phyloP scores from a whole-genome alignment of 2,329 filamentous ascomycete genomes.

The Chalara sp. region DNA sequence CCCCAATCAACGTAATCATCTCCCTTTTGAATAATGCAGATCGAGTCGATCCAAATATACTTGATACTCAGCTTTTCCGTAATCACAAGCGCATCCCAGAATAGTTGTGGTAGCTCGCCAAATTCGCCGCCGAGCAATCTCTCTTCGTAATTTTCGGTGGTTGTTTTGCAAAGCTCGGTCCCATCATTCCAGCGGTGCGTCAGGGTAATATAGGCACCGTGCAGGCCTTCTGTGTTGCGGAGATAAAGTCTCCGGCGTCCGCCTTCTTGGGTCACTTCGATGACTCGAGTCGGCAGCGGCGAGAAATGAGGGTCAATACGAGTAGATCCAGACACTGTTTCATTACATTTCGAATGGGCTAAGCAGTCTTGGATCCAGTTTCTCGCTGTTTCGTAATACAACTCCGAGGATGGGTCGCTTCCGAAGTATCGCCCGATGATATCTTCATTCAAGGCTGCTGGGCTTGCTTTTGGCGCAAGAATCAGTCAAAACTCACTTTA shows the following conservation, averaged over 20 bases:
- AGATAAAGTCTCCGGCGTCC: neutral
- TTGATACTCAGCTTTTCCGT: neutral
- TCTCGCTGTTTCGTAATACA: neutral
- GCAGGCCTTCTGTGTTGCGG: neutral
- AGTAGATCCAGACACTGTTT: slow-evolving; percentile 1
- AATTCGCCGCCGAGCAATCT: neutral
- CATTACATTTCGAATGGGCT: slow-evolving; percentile 4
- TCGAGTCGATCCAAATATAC: slow-evolving; percentile 8
- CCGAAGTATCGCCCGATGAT: slow-evolving; percentile 2
- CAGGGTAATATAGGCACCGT: slow-evolving; percentile 2
- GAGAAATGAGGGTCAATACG: neutral
- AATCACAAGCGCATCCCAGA: slow-evolving; percentile 1
- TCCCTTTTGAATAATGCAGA: slow-evolving; percentile 8
- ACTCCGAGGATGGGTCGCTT: neutral
- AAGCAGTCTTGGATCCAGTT: slow-evolving; percentile 1
- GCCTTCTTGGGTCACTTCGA: slow-evolving; percentile 1
- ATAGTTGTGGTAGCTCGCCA: neutral
- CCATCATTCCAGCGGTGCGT: slow-evolving; percentile 5
- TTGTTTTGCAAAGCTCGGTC: neutral
- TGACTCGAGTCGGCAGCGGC: neutral
- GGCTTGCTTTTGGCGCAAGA: neutral
- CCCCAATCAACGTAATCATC: slow-evolving; percentile 4
- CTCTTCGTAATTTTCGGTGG: neutral
- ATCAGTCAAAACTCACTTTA: neutral
- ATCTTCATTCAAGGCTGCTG: slow-evolving; percentile 1